Conservation (phyloP, 768 basidiomycete species). For the Leccinellum luteum region DNA sequence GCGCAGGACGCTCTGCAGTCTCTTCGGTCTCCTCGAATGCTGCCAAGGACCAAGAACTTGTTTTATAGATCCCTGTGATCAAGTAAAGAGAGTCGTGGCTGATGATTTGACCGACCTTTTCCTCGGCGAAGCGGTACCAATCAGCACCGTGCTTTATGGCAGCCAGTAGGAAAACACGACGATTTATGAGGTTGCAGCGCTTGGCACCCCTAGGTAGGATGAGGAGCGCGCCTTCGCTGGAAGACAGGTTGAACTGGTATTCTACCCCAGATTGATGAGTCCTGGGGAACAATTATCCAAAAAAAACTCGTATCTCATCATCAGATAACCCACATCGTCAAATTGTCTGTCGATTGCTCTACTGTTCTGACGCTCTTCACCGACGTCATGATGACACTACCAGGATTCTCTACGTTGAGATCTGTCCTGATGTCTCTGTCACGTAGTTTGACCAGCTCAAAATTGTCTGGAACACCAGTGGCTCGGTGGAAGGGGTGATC, state of each 20-base stretch:
- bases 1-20: too few relatives aligned
- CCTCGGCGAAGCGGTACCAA: too few relatives aligned
- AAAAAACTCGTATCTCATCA: too few relatives aligned
- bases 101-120: too few relatives aligned
- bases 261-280: not conserved
- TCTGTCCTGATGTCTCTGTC: slow-evolving; percentile 1
- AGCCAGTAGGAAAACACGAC: slow-evolving; percentile 13
- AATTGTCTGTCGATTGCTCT: too few relatives aligned
- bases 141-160: slow-evolving; percentile 15
- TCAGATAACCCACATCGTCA: too few relatives aligned
- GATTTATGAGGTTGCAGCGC: slow-evolving; percentile 22
- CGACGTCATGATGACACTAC: slow-evolving; percentile 1
- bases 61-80: too few relatives aligned
- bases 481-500: slow-evolving; percentile 20
- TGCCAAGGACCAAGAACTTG: too few relatives aligned
- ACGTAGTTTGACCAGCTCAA: slow-evolving; percentile 18
- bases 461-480: slow-evolving; percentile 24
- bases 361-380: too few relatives aligned
- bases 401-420: not conserved
- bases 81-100: too few relatives aligned
- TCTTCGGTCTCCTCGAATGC: too few relatives aligned
- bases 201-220: slow-evolving; percentile 32
- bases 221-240: slow-evolving; percentile 29
- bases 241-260: slow-evolving; percentile 12
- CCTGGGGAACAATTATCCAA: too few relatives aligned